Base-by-base conservation (phyloP, 768 basidiomycete genomes). In the Pleurotus cornucopiae region DNA sequence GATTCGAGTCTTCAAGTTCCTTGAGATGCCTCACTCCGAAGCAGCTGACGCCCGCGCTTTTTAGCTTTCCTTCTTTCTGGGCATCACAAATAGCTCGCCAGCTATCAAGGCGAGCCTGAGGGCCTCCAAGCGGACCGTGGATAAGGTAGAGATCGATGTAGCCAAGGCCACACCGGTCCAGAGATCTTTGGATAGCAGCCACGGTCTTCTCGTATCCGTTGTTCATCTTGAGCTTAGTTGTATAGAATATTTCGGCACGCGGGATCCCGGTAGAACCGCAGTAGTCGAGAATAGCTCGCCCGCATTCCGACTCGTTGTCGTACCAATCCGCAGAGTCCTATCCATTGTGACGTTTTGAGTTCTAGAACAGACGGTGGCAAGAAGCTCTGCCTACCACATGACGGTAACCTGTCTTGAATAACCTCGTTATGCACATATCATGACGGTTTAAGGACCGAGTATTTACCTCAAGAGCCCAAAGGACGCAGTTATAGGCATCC, bases 141-240 rank as follows among this genome's bases (percentile, higher is more conserved):
- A 89, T 76, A 55, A 89, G 78, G 69, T 88, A 91, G 6, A 89
- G 70, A 62, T 89, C 87, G 58, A 89, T 82, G 62, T 83, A 81
- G 18, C 73, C 83, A n/a, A 88, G 70, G 0, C 79, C 78, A 65
- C 76, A 83, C 52, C 66, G 69, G 21, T 78, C 65, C 16, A 89
- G 65, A 2, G 84, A 86, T 44, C 71, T 73, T 59, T 79, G 64
- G 58, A 89, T 82, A 37, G 77, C 69, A 53, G 77, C 72, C 56
- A 68, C 73, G 20, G 78, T 76, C 12, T 75, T 65, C 3, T 75
- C 72, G 64, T 84, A 82, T 21, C 77, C 76, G 40, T 71, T 64
- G 67, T 89, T 89, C 49, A 67, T 59, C 69, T 77, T 85, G 49
- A 88, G 75, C 69, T 90, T 88, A 16, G 85, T 88, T 26, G 85